Conservation (phyloP, 257 asterid species). For the Rehmannia glutinosa region DNA sequence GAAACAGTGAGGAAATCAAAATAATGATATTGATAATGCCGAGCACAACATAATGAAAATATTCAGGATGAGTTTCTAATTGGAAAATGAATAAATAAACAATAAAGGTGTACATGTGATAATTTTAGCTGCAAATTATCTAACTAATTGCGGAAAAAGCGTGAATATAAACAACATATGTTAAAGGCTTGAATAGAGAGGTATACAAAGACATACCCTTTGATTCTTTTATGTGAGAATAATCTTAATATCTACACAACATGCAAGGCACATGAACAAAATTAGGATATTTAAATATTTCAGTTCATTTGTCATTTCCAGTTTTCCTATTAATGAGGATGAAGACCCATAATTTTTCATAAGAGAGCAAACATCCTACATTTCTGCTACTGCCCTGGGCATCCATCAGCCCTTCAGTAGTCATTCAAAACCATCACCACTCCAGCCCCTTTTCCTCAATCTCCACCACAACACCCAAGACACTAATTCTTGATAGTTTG, state of each 20-base stretch:
- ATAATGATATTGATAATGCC: background rate
- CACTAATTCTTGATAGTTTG: background rate
- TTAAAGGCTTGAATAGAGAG: no score
- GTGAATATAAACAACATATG: no score
- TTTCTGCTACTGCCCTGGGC: background rate
- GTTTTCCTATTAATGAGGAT: no score
- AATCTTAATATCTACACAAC: no score
- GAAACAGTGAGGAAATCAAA: background rate
- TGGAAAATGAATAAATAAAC: background rate
- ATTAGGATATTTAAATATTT: no score
- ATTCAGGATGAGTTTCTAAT: background rate
- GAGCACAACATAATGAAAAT: no score
- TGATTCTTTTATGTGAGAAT: no score
- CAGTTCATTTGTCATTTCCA: no score
- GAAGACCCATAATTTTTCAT: background rate
- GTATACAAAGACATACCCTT: no score
- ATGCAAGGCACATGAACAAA: no score
- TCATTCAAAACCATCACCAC: background rate
- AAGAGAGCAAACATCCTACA: background rate
- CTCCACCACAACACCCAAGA: background rate
- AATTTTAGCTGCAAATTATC: no score
- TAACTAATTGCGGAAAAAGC: no score
- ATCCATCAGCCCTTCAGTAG: background rate
- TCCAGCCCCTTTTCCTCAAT: background rate
- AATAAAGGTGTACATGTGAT: background rate